Base-by-base conservation (phyloP, 108 stramenopile genomes). In the Parmales sp. region DNA sequence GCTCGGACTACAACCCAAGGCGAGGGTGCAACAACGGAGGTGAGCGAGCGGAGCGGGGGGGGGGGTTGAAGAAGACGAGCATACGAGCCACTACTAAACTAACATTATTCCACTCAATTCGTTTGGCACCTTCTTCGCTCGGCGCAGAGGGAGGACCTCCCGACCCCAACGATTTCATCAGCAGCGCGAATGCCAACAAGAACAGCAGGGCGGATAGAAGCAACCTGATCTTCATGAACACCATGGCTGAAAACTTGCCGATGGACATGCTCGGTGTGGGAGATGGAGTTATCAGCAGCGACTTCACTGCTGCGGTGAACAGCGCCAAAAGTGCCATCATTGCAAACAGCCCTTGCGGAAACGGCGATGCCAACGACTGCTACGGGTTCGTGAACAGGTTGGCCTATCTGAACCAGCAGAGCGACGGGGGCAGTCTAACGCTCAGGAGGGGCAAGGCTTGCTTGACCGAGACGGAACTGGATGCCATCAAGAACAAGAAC, bases 1-100 rank as follows among this genome's bases (percentile, higher is more conserved):
- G 74, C 11, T 69, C 71, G 8, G 78, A 79, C 66, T 79, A 79
- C 72, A 76, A 76, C 63, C 78, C 78, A 19, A 28, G 67, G 13
- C 64, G 78, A 20, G 72, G 69, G 37, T 75, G 78, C 73, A 79
- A 79, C 67, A 64, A 79, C 67, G 78, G 39, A 5, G n/a, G n/a
- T n/a, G n/a, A n/a, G n/a, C n/a, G n/a, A n/a, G n/a, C n/a, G n/a
- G n/a, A n/a, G n/a, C n/a, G n/a, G n/a, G n/a, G n/a, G n/a, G n/a
- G n/a, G n/a, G n/a, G n/a, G n/a, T n/a, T n/a, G n/a, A n/a, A n/a
- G n/a, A n/a, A n/a, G n/a, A n/a, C n/a, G n/a, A n/a, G n/a, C n/a
- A n/a, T n/a, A n/a, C n/a, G n/a, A n/a, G n/a, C n/a, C n/a, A n/a
- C n/a, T n/a, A n/a, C n/a, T n/a, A n/a, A n/a, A n/a, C n/a, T n/a